phyloP scores from a whole-genome alignment of 345 rosid species.

The Eutrema japonicum region DNA sequence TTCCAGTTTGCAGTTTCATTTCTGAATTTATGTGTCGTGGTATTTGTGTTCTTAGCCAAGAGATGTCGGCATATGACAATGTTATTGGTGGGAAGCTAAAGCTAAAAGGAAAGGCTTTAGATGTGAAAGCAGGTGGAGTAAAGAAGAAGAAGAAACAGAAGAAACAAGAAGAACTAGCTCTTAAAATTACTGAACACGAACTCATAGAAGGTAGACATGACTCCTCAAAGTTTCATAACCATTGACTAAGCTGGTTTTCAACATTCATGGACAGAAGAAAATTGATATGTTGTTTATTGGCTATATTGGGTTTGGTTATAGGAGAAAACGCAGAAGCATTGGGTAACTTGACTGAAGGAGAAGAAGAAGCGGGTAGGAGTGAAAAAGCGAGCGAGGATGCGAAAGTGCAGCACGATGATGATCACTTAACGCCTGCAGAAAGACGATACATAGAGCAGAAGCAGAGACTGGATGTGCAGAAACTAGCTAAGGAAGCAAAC shows the following conservation, averaged over 20 bases:
- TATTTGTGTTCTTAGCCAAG: slow-evolving; percentile 30
- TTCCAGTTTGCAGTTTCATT: not conserved
- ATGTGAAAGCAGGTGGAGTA: slow-evolving; percentile 82
- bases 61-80: slow-evolving; percentile 78
- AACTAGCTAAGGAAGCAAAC: slow-evolving; percentile 71
- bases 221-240: not conserved
- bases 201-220: slow-evolving; percentile 50
- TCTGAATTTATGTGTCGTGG: slow-evolving; percentile 9
- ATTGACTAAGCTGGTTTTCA: not conserved
- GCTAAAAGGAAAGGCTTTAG: slow-evolving; percentile 94
- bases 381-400: slow-evolving; percentile 52
- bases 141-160: slow-evolving; percentile 80
- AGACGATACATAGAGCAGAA: slow-evolving; percentile 77
- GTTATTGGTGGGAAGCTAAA: slow-evolving; percentile 86
- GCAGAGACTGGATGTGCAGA: slow-evolving; percentile 62
- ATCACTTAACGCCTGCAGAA: slow-evolving; percentile 67
- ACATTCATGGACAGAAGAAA: slow-evolving; percentile 2
- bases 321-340: slow-evolving; percentile 47
- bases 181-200: slow-evolving; percentile 51
- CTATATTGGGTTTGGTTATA: slow-evolving; percentile 23
- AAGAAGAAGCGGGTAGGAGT: slow-evolving; percentile 45
- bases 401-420: slow-evolving; percentile 50
- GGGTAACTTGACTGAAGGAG: slow-evolving; percentile 41
- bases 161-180: slow-evolving; percentile 53
- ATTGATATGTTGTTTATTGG: not conserved